These are phyloP conservation scores for Serendipita sp. DNA, from an alignment of 768 basidiomycete genomes.

Conservation along the genomic window DNA sequence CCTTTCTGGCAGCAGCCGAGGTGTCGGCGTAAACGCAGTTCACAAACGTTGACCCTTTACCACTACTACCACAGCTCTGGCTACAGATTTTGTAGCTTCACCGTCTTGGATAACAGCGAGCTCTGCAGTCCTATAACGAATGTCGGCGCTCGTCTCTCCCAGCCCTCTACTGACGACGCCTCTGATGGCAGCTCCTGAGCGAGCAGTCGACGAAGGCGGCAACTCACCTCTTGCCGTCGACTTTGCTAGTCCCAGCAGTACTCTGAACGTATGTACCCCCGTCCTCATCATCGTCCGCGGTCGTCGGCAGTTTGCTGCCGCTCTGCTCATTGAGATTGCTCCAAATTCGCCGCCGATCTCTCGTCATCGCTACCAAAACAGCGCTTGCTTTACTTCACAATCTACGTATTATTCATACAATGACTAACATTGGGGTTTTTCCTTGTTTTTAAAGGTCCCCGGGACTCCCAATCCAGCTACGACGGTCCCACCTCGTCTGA, in stretches of 20 bases:
- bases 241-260: too few species aligned
- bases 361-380: neutral
- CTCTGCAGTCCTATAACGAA: neutral
- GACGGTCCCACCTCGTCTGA: neutral
- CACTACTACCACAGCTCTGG: too few species aligned
- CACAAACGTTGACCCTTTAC: too few species aligned
- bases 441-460: neutral
- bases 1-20: too few species aligned
- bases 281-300: neutral
- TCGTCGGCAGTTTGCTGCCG: neutral
- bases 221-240: too few species aligned
- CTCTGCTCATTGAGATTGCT: too few species aligned
- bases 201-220: too few species aligned
- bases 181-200: neutral
- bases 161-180: constrained; percentile 1
- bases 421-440: neutral
- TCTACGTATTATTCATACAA: neutral
- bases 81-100: too few species aligned
- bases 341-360: neutral
- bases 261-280: too few species aligned
- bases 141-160: constrained; percentile 2
- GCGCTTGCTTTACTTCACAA: neutral
- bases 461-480: neutral
- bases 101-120: too few species aligned
- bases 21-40: too few species aligned